Conservation (phyloP, 1,284 basidiomycete genomes). For the Microstroma glucosiphilum region DNA sequence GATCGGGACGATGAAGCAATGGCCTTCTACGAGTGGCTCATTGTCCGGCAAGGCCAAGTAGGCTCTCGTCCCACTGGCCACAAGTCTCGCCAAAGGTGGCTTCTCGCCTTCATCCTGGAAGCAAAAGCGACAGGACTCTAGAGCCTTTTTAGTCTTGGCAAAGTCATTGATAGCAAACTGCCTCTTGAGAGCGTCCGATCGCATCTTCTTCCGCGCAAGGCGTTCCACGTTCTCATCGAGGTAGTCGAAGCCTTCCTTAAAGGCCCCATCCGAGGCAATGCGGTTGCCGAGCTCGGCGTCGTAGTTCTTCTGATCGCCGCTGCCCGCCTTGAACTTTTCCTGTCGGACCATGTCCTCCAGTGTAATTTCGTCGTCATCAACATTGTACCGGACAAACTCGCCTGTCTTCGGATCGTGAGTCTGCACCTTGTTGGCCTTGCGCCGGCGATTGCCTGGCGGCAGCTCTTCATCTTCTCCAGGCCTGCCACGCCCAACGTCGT, state of each 20-base stretch:
- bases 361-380: constrained; percentile 75
- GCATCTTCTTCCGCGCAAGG: constrained; percentile 86
- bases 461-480: constrained; percentile 17
- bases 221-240: constrained; percentile 93
- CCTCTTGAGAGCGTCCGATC: constrained; percentile 87
- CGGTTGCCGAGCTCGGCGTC: constrained; percentile 82
- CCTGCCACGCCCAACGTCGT: constrained; percentile 76
- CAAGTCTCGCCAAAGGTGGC: constrained; percentile 63
- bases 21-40: constrained; percentile 79
- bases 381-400: constrained; percentile 29
- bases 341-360: constrained; percentile 87
- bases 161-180: constrained; percentile 97
- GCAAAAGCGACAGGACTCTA: constrained; percentile 68
- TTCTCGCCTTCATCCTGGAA: constrained; percentile 53
- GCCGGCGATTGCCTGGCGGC: constrained; percentile 8
- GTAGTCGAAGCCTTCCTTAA: constrained; percentile 69
- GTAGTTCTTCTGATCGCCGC: constrained; percentile 79
- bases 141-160: constrained; percentile 81
- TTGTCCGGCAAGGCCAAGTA: constrained; percentile 80
- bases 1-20: constrained; percentile 90
- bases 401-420: constrained; percentile 71
- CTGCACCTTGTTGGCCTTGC: constrained; percentile 59
- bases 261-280: constrained; percentile 79
- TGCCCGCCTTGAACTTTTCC: constrained; percentile 81
- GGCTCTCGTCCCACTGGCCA: constrained; percentile 80